These are phyloP conservation scores for Trametes cingulata DNA, from an alignment of 768 basidiomycete species.

Conservation along the genomic window DNA sequence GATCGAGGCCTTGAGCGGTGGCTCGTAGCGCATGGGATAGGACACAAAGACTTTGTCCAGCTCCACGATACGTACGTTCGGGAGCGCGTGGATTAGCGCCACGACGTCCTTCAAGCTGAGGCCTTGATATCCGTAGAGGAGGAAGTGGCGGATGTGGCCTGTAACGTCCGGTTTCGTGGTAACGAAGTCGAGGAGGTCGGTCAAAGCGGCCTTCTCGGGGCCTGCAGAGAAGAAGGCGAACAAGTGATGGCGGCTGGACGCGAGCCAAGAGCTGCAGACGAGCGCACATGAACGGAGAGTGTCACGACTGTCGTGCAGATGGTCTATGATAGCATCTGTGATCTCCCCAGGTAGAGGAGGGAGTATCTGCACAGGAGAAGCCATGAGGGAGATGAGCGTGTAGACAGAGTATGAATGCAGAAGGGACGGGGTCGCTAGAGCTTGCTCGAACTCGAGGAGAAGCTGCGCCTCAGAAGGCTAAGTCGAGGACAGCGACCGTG, in stretches of 20 bases:
- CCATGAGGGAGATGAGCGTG: not conserved
- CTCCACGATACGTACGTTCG: not conserved
- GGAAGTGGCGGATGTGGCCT: not conserved
- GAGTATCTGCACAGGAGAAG: not conserved
- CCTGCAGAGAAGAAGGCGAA: not conserved
- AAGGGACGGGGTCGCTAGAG: too few species aligned
- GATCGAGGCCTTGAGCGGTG: not conserved
- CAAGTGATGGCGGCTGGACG: conserved; percentile 4
- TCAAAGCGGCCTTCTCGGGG: not conserved
- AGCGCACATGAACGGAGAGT: conserved; percentile 10
- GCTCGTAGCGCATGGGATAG: not conserved
- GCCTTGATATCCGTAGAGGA: not conserved
- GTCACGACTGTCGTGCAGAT: conserved; percentile 7
- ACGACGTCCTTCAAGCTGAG: not conserved
- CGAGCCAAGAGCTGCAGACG: conserved; percentile 6
- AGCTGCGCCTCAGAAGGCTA: too few species aligned
- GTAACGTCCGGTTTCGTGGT: not conserved
- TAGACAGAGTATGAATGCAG: not conserved
- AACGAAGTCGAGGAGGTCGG: not conserved
- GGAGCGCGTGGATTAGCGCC: not conserved
- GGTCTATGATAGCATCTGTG: conserved; percentile 18
- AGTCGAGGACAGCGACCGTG: too few species aligned
- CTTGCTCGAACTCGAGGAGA: too few species aligned
- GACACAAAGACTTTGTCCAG: not conserved
- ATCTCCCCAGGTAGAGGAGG: conserved; percentile 13